A percentile compares a stretch with the other conserved stretches of the same genome.
phyloP scores from a whole-genome alignment of 2,329 filamentous ascomycete genomes.

The Trichoderma sp. region DNA sequence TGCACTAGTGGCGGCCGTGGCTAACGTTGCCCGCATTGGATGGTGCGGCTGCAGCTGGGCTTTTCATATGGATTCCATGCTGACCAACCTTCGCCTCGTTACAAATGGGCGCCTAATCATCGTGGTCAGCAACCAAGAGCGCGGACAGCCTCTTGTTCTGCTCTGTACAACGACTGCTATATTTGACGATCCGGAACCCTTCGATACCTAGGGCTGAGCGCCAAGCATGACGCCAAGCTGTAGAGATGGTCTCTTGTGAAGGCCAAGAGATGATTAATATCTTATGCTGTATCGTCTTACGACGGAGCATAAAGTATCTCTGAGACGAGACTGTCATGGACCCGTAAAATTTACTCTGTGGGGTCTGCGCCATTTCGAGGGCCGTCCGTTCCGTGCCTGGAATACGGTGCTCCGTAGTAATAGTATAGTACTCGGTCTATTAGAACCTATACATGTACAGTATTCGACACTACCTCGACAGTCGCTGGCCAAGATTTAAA shows the following conservation, averaged over 20 bases:
- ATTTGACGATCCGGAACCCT: not conserved
- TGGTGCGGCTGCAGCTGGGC: not conserved
- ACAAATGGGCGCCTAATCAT: not conserved
- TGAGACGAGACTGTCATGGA: not conserved
- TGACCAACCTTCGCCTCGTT: not conserved
- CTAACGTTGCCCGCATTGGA: not conserved
- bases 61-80: not conserved
- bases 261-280: not conserved
- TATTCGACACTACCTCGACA: not conserved
- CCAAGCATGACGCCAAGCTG: not conserved
- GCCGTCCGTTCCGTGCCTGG: not conserved
- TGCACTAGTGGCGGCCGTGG: not conserved
- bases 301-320: not conserved
- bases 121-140: not conserved
- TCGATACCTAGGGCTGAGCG: not conserved
- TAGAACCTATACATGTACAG: not conserved
- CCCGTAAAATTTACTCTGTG: not conserved
- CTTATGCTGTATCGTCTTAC: not conserved
- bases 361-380: not conserved
- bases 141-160: not conserved
- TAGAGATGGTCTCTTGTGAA: not conserved
- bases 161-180: not conserved
- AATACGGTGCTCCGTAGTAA: no score
- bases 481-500: not conserved
- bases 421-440: no score